phyloP scores from a whole-genome alignment of 2,329 filamentous ascomycete genomes.

The Lasiodiplodia sp. region DNA sequence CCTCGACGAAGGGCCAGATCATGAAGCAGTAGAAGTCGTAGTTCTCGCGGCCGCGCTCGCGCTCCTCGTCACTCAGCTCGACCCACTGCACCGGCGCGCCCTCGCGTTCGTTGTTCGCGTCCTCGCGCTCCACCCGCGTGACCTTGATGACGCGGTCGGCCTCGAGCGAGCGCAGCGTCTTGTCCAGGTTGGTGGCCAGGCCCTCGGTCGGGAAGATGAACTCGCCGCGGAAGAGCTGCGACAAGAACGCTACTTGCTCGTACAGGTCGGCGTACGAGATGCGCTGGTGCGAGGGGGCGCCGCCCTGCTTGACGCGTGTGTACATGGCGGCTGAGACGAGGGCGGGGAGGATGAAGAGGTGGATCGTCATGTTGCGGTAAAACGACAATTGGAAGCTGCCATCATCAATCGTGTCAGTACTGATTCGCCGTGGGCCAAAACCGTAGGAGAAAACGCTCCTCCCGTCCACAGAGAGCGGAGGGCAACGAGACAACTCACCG shows the following conservation, averaged over 20 bases:
- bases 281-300: constrained; percentile 80
- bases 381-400: constrained; percentile 92
- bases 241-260: constrained; percentile 82
- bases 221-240: constrained; percentile 85
- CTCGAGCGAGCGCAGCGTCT: constrained; percentile 79
- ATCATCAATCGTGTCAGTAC: background rate
- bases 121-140: constrained; percentile 44
- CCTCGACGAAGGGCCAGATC: constrained; percentile 98
- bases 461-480: background rate
- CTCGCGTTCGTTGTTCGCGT: constrained; percentile 30
- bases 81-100: constrained; percentile 67
- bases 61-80: constrained; percentile 78
- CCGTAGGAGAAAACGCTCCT: background rate
- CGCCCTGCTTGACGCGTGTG: constrained; percentile 86
- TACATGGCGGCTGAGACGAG: constrained; percentile 92
- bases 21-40: constrained; percentile 99
- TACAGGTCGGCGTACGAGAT: constrained; percentile 77
- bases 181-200: constrained; percentile 78
- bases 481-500: constrained; percentile 51
- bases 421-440: background rate
- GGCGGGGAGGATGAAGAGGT: constrained; percentile 93
- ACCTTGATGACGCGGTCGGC: constrained; percentile 78
- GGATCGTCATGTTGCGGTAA: constrained; percentile 99
- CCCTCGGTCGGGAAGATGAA: constrained; percentile 96
- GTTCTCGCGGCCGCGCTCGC: constrained; percentile 83